Base-by-base conservation (phyloP, 345 rosid species). In the Dipteronia dyeriana region DNA sequence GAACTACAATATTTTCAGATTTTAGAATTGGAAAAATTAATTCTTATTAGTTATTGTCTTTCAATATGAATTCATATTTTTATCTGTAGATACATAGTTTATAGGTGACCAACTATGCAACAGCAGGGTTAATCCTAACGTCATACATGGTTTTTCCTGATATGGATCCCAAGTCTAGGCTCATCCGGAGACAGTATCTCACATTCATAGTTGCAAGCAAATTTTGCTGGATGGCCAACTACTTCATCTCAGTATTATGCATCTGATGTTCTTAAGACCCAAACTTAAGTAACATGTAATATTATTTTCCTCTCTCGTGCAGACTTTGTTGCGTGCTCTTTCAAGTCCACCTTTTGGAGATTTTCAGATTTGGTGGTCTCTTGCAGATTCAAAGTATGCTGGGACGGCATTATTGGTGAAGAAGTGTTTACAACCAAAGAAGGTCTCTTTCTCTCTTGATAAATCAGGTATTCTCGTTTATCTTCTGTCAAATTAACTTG, bases 331-430 rank as follows among this genome's bases (percentile, higher is more conserved):
- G 83, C 89, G 91, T 68, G 97, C 97, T 43, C 97, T 96, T 83
- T 89, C 94, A 25, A 85, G 81, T 85, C 91, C 86, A 13, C 97
- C 93, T 60, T 96, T 96, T 80, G 85, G 87, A 81, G 79, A 87
- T 64, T 96, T 91, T 84, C 87, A 73, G 38, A 81, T 87, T 84
- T 96, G 99, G 98, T 96, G 98, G 99, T 94, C 98, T 76, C 97
- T 94, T n/a, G 90, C 94, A 25, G 97, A 96, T 63, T 90, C 95
- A 0, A 96, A 96, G 85, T 94, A 96, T 85, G 99, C 99, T 17
- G 98, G 99, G 84, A 96, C 98, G 68, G 99, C 97, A 29, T 85
- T 96, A 81, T 79, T 96, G 31, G 88, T 92, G 45, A 96, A 94
- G 86, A 96, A 92, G 79, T 92, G 94, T 84, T 87, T 78, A 79